Evolutionary conservation across 78 protist genomes (phyloP).

Genomic region (Dictyostelium discoideum): DNA sequence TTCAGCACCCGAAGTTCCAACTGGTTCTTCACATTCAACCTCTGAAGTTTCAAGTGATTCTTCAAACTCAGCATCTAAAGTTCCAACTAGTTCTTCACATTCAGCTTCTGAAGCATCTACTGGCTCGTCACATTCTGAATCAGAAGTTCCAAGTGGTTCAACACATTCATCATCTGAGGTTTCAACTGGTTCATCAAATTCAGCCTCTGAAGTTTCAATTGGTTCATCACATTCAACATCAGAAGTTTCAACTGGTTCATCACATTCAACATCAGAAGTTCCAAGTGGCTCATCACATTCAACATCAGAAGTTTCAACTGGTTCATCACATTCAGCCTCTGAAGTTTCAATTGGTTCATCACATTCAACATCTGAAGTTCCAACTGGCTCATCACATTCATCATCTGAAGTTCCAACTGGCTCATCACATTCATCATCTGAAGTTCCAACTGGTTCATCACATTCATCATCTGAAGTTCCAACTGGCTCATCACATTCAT

Average conservation of each 20-base stretch:
- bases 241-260: neutral
- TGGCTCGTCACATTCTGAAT: neutral
- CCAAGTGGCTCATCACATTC: neutral
- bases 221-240: neutral
- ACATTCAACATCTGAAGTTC: neutral
- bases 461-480: neutral
- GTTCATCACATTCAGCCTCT: neutral
- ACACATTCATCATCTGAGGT: neutral
- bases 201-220: neutral
- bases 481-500: neutral
- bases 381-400: neutral
- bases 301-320: neutral
- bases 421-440: neutral
- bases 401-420: neutral
- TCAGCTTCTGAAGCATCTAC: neutral
- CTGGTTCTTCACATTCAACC: neutral
- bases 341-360: neutral
- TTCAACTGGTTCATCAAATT: neutral
- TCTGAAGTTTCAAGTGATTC: neutral
- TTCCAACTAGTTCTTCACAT: neutral
- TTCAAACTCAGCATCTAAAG: neutral
- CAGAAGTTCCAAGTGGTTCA: neutral
- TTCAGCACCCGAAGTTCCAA: neutral
- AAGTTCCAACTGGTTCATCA: neutral
- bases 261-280: neutral